A percentile compares a stretch with the other conserved stretches of the same genome.
Conservation (phyloP, 2,329 filamentous ascomycete species). For the Sphaerulina populicola region DNA sequence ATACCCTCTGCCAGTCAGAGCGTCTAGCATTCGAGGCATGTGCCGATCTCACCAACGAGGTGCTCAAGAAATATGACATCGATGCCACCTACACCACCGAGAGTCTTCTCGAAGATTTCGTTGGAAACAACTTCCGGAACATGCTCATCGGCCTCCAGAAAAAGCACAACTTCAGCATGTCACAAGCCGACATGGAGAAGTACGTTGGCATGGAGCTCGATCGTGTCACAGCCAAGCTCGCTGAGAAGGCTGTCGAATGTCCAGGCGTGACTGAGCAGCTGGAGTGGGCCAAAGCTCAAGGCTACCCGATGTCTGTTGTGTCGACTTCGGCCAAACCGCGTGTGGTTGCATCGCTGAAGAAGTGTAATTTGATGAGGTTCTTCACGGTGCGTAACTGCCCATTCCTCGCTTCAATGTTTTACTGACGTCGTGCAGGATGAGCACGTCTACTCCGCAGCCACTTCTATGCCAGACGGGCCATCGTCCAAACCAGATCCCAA, state of each 20-base stretch:
- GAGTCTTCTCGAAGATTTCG: conserved; percentile 73
- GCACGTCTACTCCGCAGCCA: conserved; percentile 73
- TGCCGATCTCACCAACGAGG: conserved; percentile 79
- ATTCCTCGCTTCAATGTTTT: too few species aligned
- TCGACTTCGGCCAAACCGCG: conserved; percentile 70
- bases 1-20: conserved; percentile 89
- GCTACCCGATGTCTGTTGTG: conserved; percentile 69
- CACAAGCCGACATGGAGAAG: conserved; percentile 57
- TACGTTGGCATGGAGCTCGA: conserved; percentile 75
- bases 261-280: conserved; percentile 56
- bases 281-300: conserved; percentile 46
- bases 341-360: conserved; percentile 68
- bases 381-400: conserved; percentile 45
- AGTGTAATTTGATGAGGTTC: conserved; percentile 70
- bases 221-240: conserved; percentile 71
- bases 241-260: conserved; percentile 31
- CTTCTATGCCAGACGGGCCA: conserved; percentile 60
- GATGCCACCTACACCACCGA: conserved; percentile 66
- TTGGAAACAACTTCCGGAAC: conserved; percentile 89
- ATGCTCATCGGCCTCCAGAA: conserved; percentile 72
- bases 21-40: conserved; percentile 85
- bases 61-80: conserved; percentile 60
- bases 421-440: conserved; percentile 37
- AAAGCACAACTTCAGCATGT: conserved; percentile 65
- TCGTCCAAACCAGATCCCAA: conserved; percentile 86